Evolutionary conservation across 768 basidiomycete genomes (phyloP).

Genomic region (Suillus spraguei): DNA sequence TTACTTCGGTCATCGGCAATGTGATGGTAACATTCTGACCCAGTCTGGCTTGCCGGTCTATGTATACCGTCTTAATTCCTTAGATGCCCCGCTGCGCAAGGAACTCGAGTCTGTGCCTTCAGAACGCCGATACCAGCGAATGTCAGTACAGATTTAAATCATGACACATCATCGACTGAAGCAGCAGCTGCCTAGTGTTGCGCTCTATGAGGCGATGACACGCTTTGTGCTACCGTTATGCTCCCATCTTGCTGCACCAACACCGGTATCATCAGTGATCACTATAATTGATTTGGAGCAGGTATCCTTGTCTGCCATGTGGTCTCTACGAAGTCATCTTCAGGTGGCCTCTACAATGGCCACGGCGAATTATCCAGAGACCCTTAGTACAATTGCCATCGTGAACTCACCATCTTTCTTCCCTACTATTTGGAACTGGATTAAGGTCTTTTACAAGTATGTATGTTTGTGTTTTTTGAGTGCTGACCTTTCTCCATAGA

Average conservation of each 20-base stretch:
- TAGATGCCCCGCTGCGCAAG: conserved; percentile 53
- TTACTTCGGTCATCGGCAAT: neutral
- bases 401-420: conserved; percentile 86
- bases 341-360: conserved; percentile 76
- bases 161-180: neutral
- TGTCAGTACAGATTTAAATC: conserved; percentile 46
- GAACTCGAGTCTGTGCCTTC: conserved; percentile 58
- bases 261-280: conserved; percentile 60
- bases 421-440: conserved; percentile 82
- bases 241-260: conserved; percentile 51
- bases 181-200: conserved; percentile 45
- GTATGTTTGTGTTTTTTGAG: neutral
- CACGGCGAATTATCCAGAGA: conserved; percentile 84
- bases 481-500: conserved; percentile 35
- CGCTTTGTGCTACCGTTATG: conserved; percentile 69
- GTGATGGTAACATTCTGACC: neutral
- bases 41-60: conserved; percentile 73
- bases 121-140: conserved; percentile 65
- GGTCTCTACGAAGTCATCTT: conserved; percentile 70
- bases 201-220: conserved; percentile 66
- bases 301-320: conserved; percentile 65
- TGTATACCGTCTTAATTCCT: conserved; percentile 72
- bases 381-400: conserved; percentile 63
- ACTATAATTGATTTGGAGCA: conserved; percentile 75
- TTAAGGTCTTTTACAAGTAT: conserved; percentile 52